phyloP scores from a whole-genome alignment of 2,329 filamentous ascomycete genomes.

The Fusarium multiceps region DNA sequence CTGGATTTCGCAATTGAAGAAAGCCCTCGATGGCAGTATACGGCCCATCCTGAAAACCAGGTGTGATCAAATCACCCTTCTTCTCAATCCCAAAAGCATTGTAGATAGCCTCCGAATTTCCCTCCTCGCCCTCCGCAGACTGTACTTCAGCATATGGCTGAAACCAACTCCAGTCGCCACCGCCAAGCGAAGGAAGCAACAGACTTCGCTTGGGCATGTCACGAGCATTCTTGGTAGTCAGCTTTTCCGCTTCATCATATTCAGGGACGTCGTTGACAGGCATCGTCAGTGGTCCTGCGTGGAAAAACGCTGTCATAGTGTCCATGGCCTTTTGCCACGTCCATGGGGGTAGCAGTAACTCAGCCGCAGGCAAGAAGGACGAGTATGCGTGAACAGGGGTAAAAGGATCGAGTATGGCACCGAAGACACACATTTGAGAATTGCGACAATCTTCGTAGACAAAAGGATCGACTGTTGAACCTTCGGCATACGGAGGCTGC shows the following conservation, averaged over 20 bases:
- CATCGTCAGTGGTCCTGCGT: conserved; percentile 46
- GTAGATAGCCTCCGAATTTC: background rate
- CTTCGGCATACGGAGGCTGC: conserved; percentile 20
- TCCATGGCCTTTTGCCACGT: conserved; percentile 52
- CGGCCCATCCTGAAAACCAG: conserved; percentile 5
- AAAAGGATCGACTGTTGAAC: conserved; percentile 39
- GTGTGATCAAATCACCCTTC: background rate
- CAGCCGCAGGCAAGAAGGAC: conserved; percentile 47
- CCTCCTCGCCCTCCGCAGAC: background rate
- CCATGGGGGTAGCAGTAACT: conserved; percentile 51
- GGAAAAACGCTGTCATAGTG: conserved; percentile 56
- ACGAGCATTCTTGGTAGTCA: background rate
- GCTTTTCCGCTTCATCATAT: background rate
- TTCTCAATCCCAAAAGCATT: background rate
- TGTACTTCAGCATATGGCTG: conserved; percentile 45
- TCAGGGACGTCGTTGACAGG: conserved; percentile 36
- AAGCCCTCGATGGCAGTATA: conserved; percentile 26
- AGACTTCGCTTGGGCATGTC: conserved; percentile 7
- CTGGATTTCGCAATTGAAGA: conserved; percentile 9
- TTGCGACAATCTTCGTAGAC: conserved; percentile 24
- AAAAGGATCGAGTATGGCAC: conserved; percentile 54
- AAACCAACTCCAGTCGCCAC: conserved; percentile 50
- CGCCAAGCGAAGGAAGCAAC: conserved; percentile 33
- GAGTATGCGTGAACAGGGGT: conserved; percentile 51
- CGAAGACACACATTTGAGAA: conserved; percentile 36